Percentiles rank a stretch among this genome's conserved stretches.
Conservation (phyloP, 192 early-diverging fungal genomes). For the Coemansia sp. region DNA sequence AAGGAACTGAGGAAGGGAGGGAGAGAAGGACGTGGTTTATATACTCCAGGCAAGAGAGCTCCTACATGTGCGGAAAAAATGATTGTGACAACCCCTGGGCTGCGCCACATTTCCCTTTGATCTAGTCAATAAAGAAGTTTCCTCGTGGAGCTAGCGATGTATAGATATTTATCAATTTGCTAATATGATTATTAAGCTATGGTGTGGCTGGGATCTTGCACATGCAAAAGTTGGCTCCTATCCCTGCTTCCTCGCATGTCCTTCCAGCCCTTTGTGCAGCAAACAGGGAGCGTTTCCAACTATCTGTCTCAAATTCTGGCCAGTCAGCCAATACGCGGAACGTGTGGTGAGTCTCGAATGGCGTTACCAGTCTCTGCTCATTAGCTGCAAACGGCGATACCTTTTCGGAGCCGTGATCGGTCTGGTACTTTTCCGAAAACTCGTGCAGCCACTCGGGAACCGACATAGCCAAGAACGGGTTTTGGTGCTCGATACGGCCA, state of each 20-base stretch:
- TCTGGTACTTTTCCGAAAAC: slow-evolving; percentile 34
- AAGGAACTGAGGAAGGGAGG: too few relatives aligned
- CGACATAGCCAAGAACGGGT: slow-evolving; percentile 44
- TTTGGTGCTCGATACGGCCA: slow-evolving; percentile 50
- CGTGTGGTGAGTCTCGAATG: slow-evolving; percentile 46
- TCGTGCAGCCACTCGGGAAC: slow-evolving; percentile 40
- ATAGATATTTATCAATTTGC: too few relatives aligned
- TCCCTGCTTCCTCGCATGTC: slow-evolving; percentile 39
- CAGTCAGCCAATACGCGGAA: slow-evolving; percentile 43
- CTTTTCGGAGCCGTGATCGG: slow-evolving; percentile 12
- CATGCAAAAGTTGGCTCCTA: slow-evolving; percentile 42
- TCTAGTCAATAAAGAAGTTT: too few relatives aligned
- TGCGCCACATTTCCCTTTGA: too few relatives aligned
- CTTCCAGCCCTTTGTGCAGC: slow-evolving; percentile 29
- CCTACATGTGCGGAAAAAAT: too few relatives aligned
- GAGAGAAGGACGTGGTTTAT: too few relatives aligned
- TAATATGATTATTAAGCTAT: too few relatives aligned
- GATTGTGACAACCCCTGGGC: too few relatives aligned
- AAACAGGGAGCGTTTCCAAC: slow-evolving; percentile 39
- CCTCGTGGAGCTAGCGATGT: too few relatives aligned
- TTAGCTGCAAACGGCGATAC: slow-evolving; percentile 34
- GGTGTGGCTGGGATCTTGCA: slow-evolving; percentile 17
- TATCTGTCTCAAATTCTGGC: slow-evolving; percentile 26
- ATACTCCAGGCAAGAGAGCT: too few relatives aligned
- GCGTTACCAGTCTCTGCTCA: slow-evolving; percentile 48